Percentiles rank a stretch among this genome's conserved stretches.
These are phyloP conservation scores for Globisporangium splendens DNA, from an alignment of 352 stramenopile genomes.

Conservation along the genomic window DNA sequence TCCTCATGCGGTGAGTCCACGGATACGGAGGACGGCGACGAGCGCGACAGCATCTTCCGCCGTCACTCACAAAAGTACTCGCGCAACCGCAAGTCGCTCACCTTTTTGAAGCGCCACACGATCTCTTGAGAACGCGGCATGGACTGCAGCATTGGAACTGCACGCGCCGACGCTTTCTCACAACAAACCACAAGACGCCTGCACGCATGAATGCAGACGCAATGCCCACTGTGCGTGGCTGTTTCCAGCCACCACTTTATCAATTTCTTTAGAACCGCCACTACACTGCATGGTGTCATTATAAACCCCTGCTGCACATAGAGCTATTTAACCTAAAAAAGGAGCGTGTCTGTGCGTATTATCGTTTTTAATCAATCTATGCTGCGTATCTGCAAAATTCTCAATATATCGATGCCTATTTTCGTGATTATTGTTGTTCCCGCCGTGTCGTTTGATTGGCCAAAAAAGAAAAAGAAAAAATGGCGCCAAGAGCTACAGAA, in stretches of 20 bases:
- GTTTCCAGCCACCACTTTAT: not conserved
- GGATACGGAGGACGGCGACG: slow-evolving; percentile 30
- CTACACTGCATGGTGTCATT: slow-evolving; percentile 8
- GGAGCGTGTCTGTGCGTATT: not conserved
- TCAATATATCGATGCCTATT: too few species aligned
- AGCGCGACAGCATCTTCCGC: slow-evolving; percentile 46
- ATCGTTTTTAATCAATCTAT: not conserved
- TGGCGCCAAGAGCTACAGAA: too few species aligned
- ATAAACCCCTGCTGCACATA: slow-evolving; percentile 10
- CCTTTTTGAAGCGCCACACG: slow-evolving; percentile 44
- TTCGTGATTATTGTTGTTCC: too few species aligned
- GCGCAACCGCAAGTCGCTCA: slow-evolving; percentile 44
- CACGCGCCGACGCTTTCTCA: not conserved
- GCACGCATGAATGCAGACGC: not conserved
- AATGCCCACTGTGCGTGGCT: slow-evolving; percentile 6
- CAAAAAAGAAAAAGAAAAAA: too few species aligned
- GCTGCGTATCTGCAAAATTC: too few species aligned
- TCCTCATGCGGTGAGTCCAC: slow-evolving; percentile 32
- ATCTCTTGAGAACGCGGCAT: slow-evolving; percentile 16
- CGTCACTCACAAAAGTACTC: slow-evolving; percentile 57
- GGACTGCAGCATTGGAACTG: slow-evolving; percentile 9
- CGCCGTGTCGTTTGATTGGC: too few species aligned
- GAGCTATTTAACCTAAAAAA: slow-evolving; percentile 7
- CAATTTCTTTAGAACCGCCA: not conserved
- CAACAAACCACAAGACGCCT: slow-evolving; percentile 1